Conservation (phyloP, 1,284 basidiomycete genomes). For the Amylostereum areolatum region DNA sequence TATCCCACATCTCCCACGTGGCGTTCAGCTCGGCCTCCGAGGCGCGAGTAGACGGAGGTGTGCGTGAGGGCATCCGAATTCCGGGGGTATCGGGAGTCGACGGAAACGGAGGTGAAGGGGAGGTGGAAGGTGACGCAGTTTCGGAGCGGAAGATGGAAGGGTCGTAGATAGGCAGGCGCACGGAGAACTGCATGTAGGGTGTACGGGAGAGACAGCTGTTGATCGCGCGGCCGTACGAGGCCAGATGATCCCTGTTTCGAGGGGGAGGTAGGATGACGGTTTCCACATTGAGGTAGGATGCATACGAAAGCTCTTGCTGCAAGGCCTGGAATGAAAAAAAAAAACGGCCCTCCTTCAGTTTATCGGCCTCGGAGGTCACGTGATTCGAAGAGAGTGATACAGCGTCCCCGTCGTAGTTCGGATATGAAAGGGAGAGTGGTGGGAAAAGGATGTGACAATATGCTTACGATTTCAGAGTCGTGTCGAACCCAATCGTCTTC, state of each 20-base stretch:
- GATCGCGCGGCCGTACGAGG: slow-evolving; percentile 91
- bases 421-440: not conserved
- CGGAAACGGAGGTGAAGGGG: slow-evolving; percentile 12
- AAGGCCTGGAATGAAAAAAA: slow-evolving; percentile 60
- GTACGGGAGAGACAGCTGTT: slow-evolving; percentile 68
- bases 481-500: slow-evolving; percentile 92
- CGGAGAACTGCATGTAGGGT: slow-evolving; percentile 71
- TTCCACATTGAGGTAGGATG: slow-evolving; percentile 85
- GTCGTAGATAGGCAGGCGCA: slow-evolving; percentile 83
- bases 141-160: slow-evolving; percentile 46
- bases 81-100: slow-evolving; percentile 11
- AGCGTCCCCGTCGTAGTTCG: not conserved
- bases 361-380: not conserved
- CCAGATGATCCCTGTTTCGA: slow-evolving; percentile 75
- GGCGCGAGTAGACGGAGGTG: slow-evolving; percentile 11
- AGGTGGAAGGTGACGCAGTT: slow-evolving; percentile 12
- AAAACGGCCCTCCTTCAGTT: not conserved
- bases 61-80: slow-evolving; percentile 1
- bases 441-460: slow-evolving; percentile 5
- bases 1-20: slow-evolving; percentile 99
- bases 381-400: not conserved
- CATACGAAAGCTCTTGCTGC: slow-evolving; percentile 89
- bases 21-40: slow-evolving; percentile 66
- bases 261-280: slow-evolving; percentile 89
- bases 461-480: slow-evolving; percentile 88